phyloP scores from a whole-genome alignment of 805 yeast genomes.

The Clavispora fructus region DNA sequence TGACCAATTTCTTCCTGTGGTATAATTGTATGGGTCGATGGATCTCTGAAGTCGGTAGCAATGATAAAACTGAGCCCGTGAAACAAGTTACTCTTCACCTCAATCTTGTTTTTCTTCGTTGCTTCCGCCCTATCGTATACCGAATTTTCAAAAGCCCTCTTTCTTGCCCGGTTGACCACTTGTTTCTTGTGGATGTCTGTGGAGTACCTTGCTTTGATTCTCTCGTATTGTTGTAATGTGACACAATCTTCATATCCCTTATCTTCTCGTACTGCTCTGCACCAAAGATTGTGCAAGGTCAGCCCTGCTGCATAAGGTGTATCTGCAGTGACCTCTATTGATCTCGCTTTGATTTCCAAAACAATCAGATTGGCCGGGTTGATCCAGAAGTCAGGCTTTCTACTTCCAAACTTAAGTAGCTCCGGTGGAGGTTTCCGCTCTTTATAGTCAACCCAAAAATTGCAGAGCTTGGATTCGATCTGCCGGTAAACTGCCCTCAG shows the following conservation, averaged over 20 bases:
- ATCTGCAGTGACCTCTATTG: conserved; percentile 46
- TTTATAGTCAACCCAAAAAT: conserved; percentile 50
- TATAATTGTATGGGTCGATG: conserved; percentile 14
- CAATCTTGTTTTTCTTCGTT: conserved; percentile 7
- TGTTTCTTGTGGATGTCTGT: conserved; percentile 22
- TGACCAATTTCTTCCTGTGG: conserved; percentile 30
- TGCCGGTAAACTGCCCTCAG: conserved; percentile 54
- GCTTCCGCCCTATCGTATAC: conserved; percentile 14
- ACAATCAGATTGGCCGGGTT: conserved; percentile 73
- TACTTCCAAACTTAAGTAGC: conserved; percentile 49
- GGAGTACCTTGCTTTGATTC: conserved; percentile 27
- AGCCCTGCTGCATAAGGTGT: conserved; percentile 55
- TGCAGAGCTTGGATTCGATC: conserved; percentile 52
- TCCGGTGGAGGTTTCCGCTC: conserved; percentile 28
- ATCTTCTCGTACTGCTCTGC: conserved; percentile 63
- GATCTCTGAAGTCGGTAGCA: conserved; percentile 43
- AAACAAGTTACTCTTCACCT: conserved; percentile 34
- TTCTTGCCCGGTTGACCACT: conserved; percentile 22
- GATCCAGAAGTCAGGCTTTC: conserved; percentile 71
- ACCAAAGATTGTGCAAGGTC: conserved; percentile 74
- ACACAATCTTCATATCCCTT: conserved; percentile 54
- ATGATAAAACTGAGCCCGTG: conserved; percentile 43
- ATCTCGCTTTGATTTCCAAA: conserved; percentile 76
- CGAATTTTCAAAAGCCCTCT: conserved; percentile 14
- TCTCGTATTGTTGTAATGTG: conserved; percentile 49